These are phyloP conservation scores for Metarhizium anisopliae DNA, from an alignment of 2,329 filamentous ascomycete species.

Conservation along the genomic window DNA sequence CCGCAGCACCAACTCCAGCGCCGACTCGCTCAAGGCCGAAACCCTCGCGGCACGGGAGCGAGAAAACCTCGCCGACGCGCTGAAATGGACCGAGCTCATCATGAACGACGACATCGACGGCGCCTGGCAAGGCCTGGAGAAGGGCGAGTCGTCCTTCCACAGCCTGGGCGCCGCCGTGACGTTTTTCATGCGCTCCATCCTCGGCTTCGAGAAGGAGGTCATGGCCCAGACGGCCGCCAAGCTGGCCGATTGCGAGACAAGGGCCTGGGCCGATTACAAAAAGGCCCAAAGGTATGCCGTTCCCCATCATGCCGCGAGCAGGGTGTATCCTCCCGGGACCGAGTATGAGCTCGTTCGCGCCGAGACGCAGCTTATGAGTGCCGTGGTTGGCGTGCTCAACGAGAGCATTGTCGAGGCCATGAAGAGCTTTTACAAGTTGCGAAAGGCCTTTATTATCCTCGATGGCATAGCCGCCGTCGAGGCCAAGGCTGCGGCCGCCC, in stretches of 20 bases:
- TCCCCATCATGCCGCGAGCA: slow-evolving; percentile 34
- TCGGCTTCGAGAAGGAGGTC: slow-evolving; percentile 86
- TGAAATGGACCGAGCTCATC: slow-evolving; percentile 60
- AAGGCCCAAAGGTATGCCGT: slow-evolving; percentile 50
- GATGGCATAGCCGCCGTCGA: slow-evolving; percentile 73
- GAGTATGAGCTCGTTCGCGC: slow-evolving; percentile 82
- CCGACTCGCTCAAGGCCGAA: slow-evolving; percentile 16
- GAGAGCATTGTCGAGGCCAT: slow-evolving; percentile 88
- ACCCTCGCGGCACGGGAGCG: slow-evolving; percentile 34
- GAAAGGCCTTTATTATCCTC: slow-evolving; percentile 79
- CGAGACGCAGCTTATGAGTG: slow-evolving; percentile 80
- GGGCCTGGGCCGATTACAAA: slow-evolving; percentile 67
- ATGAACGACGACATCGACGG: slow-evolving; percentile 86
- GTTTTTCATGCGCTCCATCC: slow-evolving; percentile 73
- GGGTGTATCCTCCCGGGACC: slow-evolving; percentile 70
- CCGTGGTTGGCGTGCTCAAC: slow-evolving; percentile 80
- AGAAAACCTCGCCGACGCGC: slow-evolving; percentile 49
- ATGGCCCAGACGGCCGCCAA: slow-evolving; percentile 73
- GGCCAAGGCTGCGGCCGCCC: slow-evolving; percentile 34
- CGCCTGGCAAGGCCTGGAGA: slow-evolving; percentile 64
- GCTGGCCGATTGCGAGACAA: slow-evolving; percentile 66
- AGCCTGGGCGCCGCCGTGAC: slow-evolving; percentile 73
- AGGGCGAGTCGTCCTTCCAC: slow-evolving; percentile 79
- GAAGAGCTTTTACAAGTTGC: slow-evolving; percentile 84
- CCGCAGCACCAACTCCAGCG: slow-evolving; percentile 29